A percentile compares a stretch with the other conserved stretches of the same genome.
Evolutionary conservation across 2,329 filamentous ascomycete species (phyloP).

Genomic region (Talaromyces sp.): DNA sequence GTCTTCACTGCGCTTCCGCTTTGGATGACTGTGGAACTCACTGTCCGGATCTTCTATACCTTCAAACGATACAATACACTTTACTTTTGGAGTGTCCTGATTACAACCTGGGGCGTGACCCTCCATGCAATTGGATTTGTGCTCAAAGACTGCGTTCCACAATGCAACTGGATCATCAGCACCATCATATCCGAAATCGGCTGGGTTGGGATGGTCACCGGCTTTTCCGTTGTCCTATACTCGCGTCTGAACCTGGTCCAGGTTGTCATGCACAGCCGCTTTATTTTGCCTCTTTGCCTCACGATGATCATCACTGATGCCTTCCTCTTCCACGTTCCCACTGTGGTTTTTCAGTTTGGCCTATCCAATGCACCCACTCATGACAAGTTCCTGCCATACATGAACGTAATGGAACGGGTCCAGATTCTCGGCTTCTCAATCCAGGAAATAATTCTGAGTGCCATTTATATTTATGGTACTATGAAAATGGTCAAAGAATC

Average conservation of each 20-base stretch:
- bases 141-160: constrained; percentile 20
- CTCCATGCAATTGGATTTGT: constrained; percentile 17
- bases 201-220: constrained; percentile 37
- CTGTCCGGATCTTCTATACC: constrained; percentile 15
- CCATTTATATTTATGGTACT: constrained; percentile 45
- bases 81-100: constrained; percentile 20
- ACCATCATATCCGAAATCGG: constrained; percentile 19
- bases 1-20: constrained; percentile 9
- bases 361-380: neutral
- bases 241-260: constrained; percentile 37
- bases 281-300: constrained; percentile 21
- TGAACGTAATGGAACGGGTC: constrained; percentile 41
- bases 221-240: constrained; percentile 37
- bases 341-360: constrained; percentile 22
- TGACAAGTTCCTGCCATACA: constrained; percentile 20
- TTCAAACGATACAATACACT: constrained; percentile 16
- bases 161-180: constrained; percentile 23
- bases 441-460: constrained; percentile 46
- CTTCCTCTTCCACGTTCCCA: constrained; percentile 31
- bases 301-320: constrained; percentile 36
- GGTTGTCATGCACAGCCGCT: constrained; percentile 15
- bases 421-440: constrained; percentile 47
- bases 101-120: constrained; percentile 15
- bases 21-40: constrained; percentile 17
- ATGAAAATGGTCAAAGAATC: constrained; percentile 19